Evolutionary conservation across 2,329 filamentous ascomycete genomes (phyloP), one percentile per base, ranked within the genome.

Genomic region (Exserohilum rostratum): DNA sequence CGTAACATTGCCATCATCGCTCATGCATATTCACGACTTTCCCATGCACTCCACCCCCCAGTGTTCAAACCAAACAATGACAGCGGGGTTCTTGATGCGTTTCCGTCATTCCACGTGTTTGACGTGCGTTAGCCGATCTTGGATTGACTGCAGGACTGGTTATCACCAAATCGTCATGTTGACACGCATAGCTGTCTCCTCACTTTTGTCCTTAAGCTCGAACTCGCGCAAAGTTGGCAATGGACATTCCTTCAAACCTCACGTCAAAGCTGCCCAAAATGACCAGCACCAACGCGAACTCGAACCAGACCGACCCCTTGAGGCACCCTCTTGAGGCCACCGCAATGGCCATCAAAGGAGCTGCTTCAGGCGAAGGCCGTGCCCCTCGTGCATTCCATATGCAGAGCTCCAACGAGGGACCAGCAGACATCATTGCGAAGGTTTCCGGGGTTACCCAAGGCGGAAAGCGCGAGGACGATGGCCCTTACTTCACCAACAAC

Each of bases 401-500:
- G 15, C 57, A 71, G 39, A 72, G 65, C 50, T 77, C 79, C 43
- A 83, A 84, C 53, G 80, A 83, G 51, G 82, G 82, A 0, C 81
- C 82, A 9, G 80, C 79, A 17, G 78, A 80, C 56, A 80, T 83
- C 34, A 79, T 79, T 38, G 78, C 78, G 3, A 83, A 82, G 65
- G 76, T 84, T 1, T 79, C 80, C 1, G 81, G 82, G 11, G 70
- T 77, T 12, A 71, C 76, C 1, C 59, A 72, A 5, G 78, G 76
- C 9, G 80, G 81, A 6, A 82, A 80, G 63, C 70, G 80, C 12
- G 74, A 74, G 15, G 82, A 84, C 55, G 80, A 83, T 53, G 77
- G 74, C 0, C 63, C 77, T 0, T 84, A 83, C 67, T 83, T 83
- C 62, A 85, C 81, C 40, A 83, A 80, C 62, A 83, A 83, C 46